These are phyloP conservation scores for Pseudogymnoascus sp. DNA, from an alignment of 2,329 filamentous ascomycete species.

Conservation along the genomic window DNA sequence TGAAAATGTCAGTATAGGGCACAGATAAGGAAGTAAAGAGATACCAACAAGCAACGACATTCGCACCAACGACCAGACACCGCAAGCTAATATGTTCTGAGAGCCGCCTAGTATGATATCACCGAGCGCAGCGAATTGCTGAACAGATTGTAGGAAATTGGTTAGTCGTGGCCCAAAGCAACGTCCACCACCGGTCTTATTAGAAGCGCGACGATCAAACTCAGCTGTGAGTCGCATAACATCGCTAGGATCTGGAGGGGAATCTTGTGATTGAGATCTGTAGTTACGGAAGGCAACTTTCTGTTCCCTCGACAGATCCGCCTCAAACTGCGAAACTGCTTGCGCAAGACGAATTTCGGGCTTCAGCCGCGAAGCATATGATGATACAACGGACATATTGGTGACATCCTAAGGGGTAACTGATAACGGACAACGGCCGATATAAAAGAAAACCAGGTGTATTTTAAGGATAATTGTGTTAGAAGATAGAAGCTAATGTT, in stretches of 20 bases:
- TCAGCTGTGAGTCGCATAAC: constrained; percentile 36
- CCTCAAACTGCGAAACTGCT: constrained; percentile 34
- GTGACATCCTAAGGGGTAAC: background rate
- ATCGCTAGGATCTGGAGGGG: constrained; percentile 28
- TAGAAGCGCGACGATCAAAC: constrained; percentile 24
- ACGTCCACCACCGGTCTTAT: constrained; percentile 16
- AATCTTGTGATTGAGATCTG: constrained; percentile 16
- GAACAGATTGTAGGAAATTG: constrained; percentile 33
- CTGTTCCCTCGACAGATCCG: constrained; percentile 29
- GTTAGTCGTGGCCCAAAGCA: constrained; percentile 36
- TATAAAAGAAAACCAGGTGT: background rate
- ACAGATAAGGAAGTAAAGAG: constrained; percentile 11
- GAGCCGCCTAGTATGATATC: constrained; percentile 35
- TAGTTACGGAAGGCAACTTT: constrained; percentile 26
- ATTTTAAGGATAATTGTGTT: background rate
- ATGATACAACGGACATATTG: constrained; percentile 10
- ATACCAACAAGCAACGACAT: constrained; percentile 33
- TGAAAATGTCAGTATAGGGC: constrained; percentile 12
- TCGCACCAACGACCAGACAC: constrained; percentile 38
- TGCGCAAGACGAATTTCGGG: constrained; percentile 35
- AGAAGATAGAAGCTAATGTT: background rate
- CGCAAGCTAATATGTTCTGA: constrained; percentile 37
- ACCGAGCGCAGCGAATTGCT: constrained; percentile 37
- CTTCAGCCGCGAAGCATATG: constrained; percentile 19
- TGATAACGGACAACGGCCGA: background rate